Percentiles rank a stretch among this genome's conserved stretches.
These are phyloP conservation scores for Lactarius deliciosus DNA, from an alignment of 768 basidiomycete species.

Conservation along the genomic window DNA sequence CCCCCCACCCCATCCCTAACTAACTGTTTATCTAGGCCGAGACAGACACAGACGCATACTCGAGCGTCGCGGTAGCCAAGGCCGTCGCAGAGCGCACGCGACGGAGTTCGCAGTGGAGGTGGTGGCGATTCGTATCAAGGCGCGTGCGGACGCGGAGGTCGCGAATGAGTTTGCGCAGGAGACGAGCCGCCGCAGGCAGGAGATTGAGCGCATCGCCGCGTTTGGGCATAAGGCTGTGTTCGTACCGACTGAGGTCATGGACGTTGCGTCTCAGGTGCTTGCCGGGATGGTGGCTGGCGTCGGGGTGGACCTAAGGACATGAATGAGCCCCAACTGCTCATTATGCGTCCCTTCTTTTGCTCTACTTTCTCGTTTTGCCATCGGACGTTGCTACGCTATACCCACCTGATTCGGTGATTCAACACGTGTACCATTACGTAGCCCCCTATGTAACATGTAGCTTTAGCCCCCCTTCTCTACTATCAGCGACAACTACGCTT, in stretches of 20 bases:
- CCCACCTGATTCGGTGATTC: neutral
- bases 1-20: too few relatives aligned
- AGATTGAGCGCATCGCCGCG: constrained; percentile 59
- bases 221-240: constrained; percentile 71
- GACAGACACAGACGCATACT: constrained; percentile 76
- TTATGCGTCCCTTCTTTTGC: constrained; percentile 28
- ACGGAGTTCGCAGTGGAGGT: constrained; percentile 74
- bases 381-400: neutral
- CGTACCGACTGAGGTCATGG: constrained; percentile 59
- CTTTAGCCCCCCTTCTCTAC: neutral
- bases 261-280: constrained; percentile 60
- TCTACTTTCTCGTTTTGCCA: neutral
- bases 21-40: constrained; percentile 44
- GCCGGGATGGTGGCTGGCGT: constrained; percentile 59
- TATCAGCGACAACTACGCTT: neutral
- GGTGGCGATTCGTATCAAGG: constrained; percentile 61
- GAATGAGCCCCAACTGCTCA: neutral
- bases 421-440: too few relatives aligned
- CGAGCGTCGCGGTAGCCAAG: constrained; percentile 68
- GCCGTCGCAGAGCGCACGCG: constrained; percentile 70
- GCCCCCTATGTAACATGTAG: too few relatives aligned
- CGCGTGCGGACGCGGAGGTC: constrained; percentile 60
- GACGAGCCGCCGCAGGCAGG: constrained; percentile 69
- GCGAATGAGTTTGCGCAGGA: constrained; percentile 67
- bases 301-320: constrained; percentile 38